phyloP scores from a whole-genome alignment of 257 asterid species.

The Solanum clarkiae region DNA sequence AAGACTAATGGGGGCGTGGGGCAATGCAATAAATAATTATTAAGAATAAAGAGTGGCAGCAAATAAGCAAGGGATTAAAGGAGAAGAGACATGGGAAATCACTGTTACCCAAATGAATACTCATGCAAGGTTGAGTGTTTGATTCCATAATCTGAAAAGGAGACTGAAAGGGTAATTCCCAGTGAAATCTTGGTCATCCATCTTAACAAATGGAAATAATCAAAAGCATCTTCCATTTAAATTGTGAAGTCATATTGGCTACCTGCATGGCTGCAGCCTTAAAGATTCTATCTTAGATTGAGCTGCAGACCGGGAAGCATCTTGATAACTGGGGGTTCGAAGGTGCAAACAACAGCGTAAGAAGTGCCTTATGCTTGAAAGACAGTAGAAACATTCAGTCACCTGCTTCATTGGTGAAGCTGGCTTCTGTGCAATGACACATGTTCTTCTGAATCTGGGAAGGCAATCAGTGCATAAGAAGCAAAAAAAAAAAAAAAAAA shows the following conservation, averaged over 20 bases:
- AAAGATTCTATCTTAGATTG: neutral
- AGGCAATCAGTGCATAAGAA: neutral
- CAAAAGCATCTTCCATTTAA: neutral
- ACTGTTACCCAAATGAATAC: neutral
- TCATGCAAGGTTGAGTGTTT: neutral
- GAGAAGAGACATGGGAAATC: neutral
- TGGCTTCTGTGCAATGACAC: neutral
- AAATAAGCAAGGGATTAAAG: neutral
- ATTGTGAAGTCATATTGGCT: neutral
- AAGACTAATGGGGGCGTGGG: neutral
- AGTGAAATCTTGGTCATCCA: neutral
- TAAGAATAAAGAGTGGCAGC: neutral
- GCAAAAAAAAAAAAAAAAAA: neutral
- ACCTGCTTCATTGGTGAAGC: neutral
- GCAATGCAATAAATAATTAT: neutral
- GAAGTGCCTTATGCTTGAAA: neutral
- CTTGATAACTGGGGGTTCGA: neutral
- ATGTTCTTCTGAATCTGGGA: neutral
- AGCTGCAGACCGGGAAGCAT: neutral
- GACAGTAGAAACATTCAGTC: neutral
- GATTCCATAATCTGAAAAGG: neutral
- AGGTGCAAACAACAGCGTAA: neutral
- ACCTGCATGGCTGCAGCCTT: neutral
- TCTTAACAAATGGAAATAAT: neutral
- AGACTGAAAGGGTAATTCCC: neutral